A percentile compares a stretch with the other conserved stretches of the same genome.
Evolutionary conservation across 257 asterid species (phyloP).

Genomic region (Solanum etuberosum): DNA sequence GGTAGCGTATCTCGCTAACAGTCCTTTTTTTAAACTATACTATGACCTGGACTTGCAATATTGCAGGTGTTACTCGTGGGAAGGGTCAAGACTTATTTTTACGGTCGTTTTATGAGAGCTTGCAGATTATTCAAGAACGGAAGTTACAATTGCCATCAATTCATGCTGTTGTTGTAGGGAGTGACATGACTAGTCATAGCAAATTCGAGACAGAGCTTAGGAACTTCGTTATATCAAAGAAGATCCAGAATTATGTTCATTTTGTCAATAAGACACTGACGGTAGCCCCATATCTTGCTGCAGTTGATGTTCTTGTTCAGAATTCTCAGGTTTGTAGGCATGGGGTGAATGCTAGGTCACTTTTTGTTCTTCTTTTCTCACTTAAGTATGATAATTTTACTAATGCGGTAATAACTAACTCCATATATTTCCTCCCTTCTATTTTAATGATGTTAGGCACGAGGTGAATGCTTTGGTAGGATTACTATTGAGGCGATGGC

Average conservation of each 20-base stretch:
- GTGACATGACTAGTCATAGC: constrained; percentile 77
- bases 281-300: constrained; percentile 90
- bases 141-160: constrained; percentile 57
- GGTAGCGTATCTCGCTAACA: background rate
- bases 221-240: constrained; percentile 52
- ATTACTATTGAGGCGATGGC: constrained; percentile 99
- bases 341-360: background rate
- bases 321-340: constrained; percentile 72
- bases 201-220: constrained; percentile 82
- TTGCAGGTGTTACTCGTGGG: constrained; percentile 94
- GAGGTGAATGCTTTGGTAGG: constrained; percentile 98
- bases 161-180: constrained; percentile 85
- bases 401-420: background rate
- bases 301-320: constrained; percentile 85
- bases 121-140: constrained; percentile 53
- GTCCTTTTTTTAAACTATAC: background rate
- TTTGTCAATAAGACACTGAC: constrained; percentile 85
- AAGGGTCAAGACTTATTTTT: constrained; percentile 95
- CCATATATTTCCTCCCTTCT: background rate
- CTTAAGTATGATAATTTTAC: background rate
- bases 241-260: constrained; percentile 56
- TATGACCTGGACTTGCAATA: constrained; percentile 7
- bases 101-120: constrained; percentile 62
- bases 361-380: background rate
- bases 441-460: constrained; percentile 38